Percentiles rank a stretch among this genome's conserved stretches.
phyloP scores from a whole-genome alignment of 148 eudicot species.

The Diospyros kaki region DNA sequence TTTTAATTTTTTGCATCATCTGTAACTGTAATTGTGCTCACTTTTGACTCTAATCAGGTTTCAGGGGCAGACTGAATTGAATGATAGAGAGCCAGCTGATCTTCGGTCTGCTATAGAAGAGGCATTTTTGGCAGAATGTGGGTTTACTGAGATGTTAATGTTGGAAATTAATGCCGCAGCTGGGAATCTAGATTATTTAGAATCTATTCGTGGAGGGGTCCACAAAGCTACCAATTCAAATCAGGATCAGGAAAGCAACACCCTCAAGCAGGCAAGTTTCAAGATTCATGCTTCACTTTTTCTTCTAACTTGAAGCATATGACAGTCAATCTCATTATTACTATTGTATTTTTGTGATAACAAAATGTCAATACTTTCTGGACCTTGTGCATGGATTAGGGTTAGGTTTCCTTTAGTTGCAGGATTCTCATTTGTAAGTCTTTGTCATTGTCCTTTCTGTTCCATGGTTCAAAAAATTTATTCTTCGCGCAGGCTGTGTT shows the following conservation, averaged over 20 bases:
- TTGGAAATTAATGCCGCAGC: slow-evolving; percentile 82
- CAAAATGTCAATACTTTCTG: not conserved
- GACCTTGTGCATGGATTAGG: not conserved
- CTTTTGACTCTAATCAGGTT: slow-evolving; percentile 47
- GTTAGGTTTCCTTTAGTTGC: not conserved
- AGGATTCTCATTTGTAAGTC: not conserved
- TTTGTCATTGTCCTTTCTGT: not conserved
- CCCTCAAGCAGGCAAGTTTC: slow-evolving; percentile 50
- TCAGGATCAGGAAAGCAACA: slow-evolving; percentile 44
- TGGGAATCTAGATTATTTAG: slow-evolving; percentile 47
- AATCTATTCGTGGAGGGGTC: slow-evolving; percentile 48
- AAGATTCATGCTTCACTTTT: slow-evolving; percentile 10
- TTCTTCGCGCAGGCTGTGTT: slow-evolving; percentile 33
- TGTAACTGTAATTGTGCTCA: not conserved
- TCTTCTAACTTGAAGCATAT: not conserved
- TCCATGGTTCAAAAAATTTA: slow-evolving; percentile 2
- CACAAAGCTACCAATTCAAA: slow-evolving; percentile 45
- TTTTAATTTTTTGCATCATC: not conserved
- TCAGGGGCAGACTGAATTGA: slow-evolving; percentile 73
- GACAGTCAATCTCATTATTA: not conserved
- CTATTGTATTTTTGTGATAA: not conserved
- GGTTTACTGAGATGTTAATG: slow-evolving; percentile 75
- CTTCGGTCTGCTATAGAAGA: slow-evolving; percentile 87
- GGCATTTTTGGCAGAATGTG: slow-evolving; percentile 88
- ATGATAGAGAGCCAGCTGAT: slow-evolving; percentile 53